Base-by-base conservation (phyloP, 352 stramenopile genomes). In the Blastocystis sp. region DNA sequence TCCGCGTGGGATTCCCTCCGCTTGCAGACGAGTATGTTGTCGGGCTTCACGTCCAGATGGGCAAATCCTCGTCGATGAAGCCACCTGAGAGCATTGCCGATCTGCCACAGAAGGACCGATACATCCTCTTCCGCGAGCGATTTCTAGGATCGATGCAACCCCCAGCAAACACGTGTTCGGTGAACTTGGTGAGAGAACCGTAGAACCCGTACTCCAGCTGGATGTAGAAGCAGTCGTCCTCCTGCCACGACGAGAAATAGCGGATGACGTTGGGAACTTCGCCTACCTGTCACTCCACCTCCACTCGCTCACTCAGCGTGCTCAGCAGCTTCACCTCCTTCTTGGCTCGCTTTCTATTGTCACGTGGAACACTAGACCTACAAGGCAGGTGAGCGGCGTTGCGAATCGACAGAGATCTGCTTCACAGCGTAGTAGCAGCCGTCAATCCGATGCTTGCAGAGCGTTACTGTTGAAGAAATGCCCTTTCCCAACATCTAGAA, bases 11-110 rank as follows among this genome's bases (percentile, higher is more conserved):
- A 18, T 47, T 53, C 66, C 20, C 66, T 37, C 50, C 50, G 43
- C 18, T 53, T 39, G 30, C 59, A 20, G 39, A 85, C 68, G 34
- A 96, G 91, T 66, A 96, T 90, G 90, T 96, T 96, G 82, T 96
- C 94, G 0, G 94, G 94, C 87, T 96, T 95, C 16, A 91, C 90
- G 63, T 91, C 90, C 37, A 90, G 53, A 53, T 91, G 93, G 70
- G 95, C 93, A 24, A 96, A 92, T 90, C 94, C 94, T 70, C 93
- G 92, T 68, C 94, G 93, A 90, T 96, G 94, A 65, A 94, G 95
- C 90, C 96, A 96, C 90, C 93, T 92, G 79, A 96, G 73, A 4
- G 73, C 73, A 43, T 24, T 13, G 2, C 45, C 54, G n/a, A 85
- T 66, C 39, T 85, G 73, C 53, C 47, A 64, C 7, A 85, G 50